A percentile compares a stretch with the other conserved stretches of the same genome.
phyloP scores from a whole-genome alignment of 345 rosid species.

The Lepidium africanum region DNA sequence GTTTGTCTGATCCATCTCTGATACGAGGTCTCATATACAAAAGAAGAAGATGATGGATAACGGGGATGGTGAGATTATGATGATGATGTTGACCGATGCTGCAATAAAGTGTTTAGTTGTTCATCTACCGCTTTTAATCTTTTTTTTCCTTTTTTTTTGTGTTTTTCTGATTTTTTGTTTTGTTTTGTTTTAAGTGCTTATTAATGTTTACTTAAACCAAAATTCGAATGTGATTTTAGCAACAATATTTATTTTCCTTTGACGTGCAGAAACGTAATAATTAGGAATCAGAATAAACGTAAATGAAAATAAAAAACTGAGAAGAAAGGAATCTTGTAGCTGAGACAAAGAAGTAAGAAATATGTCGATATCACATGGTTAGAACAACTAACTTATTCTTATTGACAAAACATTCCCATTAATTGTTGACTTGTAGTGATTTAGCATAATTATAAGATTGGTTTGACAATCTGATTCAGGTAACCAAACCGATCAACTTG shows the following conservation, averaged over 20 bases:
- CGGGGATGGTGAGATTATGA: not conserved
- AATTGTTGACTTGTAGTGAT: not conserved
- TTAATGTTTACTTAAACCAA: too few relatives aligned
- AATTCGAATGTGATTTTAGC: not conserved
- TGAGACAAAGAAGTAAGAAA: not conserved
- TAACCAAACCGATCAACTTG: too few relatives aligned
- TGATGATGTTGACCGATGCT: slow-evolving; percentile 23
- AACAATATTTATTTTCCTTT: not conserved
- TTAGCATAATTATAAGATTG: not conserved
- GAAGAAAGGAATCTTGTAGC: not conserved
- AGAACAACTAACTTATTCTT: not conserved
- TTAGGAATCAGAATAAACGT: not conserved
- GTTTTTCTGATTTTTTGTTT: too few relatives aligned
- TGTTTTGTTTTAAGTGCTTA: too few relatives aligned
- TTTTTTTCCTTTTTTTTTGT: not conserved
- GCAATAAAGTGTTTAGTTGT: slow-evolving; percentile 1
- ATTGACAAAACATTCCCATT: not conserved
- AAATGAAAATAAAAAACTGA: not conserved
- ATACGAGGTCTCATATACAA: slow-evolving; percentile 31
- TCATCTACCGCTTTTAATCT: slow-evolving; percentile 3
- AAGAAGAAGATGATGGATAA: not conserved
- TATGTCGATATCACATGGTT: not conserved
- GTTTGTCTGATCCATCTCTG: slow-evolving; percentile 25
- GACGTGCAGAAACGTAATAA: not conserved
- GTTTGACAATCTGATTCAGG: not conserved